A percentile compares a stretch with the other conserved stretches of the same genome.
phyloP scores from a whole-genome alignment of 768 basidiomycete genomes.

The Collybia sordida region DNA sequence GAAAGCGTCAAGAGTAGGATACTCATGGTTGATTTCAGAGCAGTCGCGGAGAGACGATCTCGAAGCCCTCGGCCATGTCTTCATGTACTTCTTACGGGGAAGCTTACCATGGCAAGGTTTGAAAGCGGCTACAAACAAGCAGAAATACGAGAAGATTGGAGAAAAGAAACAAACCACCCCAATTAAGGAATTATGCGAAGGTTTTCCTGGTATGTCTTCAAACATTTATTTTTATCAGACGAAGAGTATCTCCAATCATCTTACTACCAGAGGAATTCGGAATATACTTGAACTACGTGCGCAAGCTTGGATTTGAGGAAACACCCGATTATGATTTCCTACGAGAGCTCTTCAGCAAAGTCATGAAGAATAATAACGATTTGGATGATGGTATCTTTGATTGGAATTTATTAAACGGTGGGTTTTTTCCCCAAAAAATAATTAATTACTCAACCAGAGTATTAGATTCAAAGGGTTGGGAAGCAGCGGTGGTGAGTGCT shows the following conservation, averaged over 20 bases:
- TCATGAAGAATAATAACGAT: constrained; percentile 89
- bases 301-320: constrained; percentile 98
- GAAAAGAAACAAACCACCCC: constrained; percentile 99
- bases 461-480: constrained; percentile 92
- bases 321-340: constrained; percentile 99
- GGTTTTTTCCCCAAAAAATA: constrained; percentile 8
- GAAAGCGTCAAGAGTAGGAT: constrained; percentile 5
- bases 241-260: constrained; percentile 1
- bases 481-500: constrained; percentile 66
- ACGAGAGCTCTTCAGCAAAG: constrained; percentile 91
- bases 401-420: constrained; percentile 92
- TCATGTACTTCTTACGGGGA: constrained; percentile 98
- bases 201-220: constrained; percentile 77
- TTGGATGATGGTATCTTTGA: constrained; percentile 93
- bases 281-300: constrained; percentile 98
- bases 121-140: constrained; percentile 99
- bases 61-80: constrained; percentile 98
- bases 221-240: neutral
- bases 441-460: neutral
- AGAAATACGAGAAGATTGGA: constrained; percentile 99
- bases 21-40: constrained; percentile 40
- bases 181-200: constrained; percentile 95
- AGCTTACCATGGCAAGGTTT: constrained; percentile 99
- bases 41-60: constrained; percentile 95
- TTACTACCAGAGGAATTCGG: constrained; percentile 83